Conservation (phyloP, 192 early-diverging fungal species). For the Coemansia sp. region DNA sequence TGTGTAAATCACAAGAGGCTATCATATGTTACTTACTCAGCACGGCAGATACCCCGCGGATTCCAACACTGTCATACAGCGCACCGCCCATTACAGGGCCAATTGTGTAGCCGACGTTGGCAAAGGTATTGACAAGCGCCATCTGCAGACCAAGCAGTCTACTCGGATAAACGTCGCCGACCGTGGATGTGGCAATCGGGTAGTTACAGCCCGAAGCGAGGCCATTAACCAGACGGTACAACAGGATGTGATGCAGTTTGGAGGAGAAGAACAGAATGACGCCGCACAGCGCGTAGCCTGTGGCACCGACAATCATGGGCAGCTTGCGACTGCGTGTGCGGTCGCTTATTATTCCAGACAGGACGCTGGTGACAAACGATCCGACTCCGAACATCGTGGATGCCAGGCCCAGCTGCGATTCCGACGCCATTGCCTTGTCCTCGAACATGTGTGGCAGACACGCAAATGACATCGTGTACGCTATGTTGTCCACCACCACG, state of each 20-base stretch:
- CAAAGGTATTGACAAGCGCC: conserved; percentile 33
- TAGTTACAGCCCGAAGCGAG: conserved; percentile 45
- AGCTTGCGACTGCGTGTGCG: conserved; percentile 34
- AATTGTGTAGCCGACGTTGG: conserved; percentile 28
- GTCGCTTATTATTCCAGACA: conserved; percentile 45
- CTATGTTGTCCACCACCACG: conserved; percentile 35
- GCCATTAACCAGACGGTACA: conserved; percentile 45
- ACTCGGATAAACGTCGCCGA: conserved; percentile 45
- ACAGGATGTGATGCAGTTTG: conserved; percentile 41
- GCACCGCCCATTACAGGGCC: conserved; percentile 39
- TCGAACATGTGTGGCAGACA: conserved; percentile 50
- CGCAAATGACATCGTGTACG: conserved; percentile 44
- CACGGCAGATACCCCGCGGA: conserved; percentile 36
- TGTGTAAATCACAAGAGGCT: background rate
- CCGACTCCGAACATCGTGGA: conserved; percentile 46
- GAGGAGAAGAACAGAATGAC: conserved; percentile 32
- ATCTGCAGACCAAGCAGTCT: conserved; percentile 45
- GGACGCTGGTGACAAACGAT: conserved; percentile 31
- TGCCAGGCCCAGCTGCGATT: conserved; percentile 33
- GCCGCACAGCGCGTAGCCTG: conserved; percentile 28
- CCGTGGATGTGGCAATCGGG: conserved; percentile 27
- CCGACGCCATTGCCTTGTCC: conserved; percentile 41
- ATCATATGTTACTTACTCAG: conserved; percentile 29
- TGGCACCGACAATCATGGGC: conserved; percentile 27
- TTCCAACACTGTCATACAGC: conserved; percentile 31